These are phyloP conservation scores for Aspergillus eucalypticola DNA, from an alignment of 2,329 filamentous ascomycete genomes.

Conservation along the genomic window DNA sequence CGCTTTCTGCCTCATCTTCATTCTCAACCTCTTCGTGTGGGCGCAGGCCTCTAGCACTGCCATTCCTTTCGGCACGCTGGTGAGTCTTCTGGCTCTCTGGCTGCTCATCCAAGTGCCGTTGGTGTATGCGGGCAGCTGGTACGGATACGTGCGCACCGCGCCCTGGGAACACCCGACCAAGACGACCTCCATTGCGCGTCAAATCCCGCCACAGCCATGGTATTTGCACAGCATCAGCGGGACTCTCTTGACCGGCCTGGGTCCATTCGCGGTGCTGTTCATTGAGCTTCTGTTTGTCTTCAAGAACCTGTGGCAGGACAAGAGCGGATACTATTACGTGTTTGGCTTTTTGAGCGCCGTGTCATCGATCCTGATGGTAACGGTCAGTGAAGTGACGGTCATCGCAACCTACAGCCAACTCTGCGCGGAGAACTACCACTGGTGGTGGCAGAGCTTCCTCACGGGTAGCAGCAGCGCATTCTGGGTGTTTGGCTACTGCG, in stretches of 20 bases:
- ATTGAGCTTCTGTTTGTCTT: constrained; percentile 86
- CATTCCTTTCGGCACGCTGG: constrained; percentile 76
- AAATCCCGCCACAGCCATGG: constrained; percentile 74
- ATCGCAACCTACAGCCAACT: constrained; percentile 81
- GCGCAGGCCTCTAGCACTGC: constrained; percentile 85
- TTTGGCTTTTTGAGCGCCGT: constrained; percentile 83
- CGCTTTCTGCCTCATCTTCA: constrained; percentile 71
- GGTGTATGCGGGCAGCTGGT: constrained; percentile 77
- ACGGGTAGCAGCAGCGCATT: constrained; percentile 73
- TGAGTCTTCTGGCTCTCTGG: constrained; percentile 75
- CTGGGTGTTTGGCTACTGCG: constrained; percentile 81
- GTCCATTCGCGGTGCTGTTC: constrained; percentile 85
- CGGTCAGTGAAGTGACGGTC: constrained; percentile 79
- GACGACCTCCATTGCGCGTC: constrained; percentile 69
- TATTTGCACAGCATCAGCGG: constrained; percentile 66
- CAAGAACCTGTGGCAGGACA: constrained; percentile 85
- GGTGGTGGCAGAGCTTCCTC: constrained; percentile 90
- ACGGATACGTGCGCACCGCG: constrained; percentile 66
- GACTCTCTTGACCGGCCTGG: constrained; percentile 70
- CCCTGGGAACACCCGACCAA: constrained; percentile 82
- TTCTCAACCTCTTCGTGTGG: constrained; percentile 88
- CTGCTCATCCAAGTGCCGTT: constrained; percentile 82
- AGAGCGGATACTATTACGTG: constrained; percentile 88
- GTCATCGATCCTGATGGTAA: constrained; percentile 69
- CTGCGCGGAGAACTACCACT: constrained; percentile 82